Evolutionary conservation across 352 stramenopile species (phyloP).

Genomic region (Phytophthora parvispora): DNA sequence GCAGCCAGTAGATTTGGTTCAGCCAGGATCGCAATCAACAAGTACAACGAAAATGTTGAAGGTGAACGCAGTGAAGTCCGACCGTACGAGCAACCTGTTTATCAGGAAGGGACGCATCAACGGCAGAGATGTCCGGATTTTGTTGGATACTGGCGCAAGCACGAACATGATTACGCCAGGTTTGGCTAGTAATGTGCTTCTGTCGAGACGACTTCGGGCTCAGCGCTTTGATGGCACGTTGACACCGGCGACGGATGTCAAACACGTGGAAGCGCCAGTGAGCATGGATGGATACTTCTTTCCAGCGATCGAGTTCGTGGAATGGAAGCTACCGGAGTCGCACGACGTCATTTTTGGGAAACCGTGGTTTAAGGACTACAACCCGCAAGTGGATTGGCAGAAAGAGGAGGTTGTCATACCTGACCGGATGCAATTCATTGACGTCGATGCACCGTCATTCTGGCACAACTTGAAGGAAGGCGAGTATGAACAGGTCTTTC

Average conservation of each 20-base stretch:
- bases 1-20: not conserved
- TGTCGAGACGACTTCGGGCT: not conserved
- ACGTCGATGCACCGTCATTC: conserved; percentile 15
- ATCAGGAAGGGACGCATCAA: conserved; percentile 2
- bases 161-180: conserved; percentile 15
- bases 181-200: not conserved
- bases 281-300: conserved; percentile 18
- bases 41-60: not conserved
- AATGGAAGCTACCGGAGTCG: conserved; percentile 13
- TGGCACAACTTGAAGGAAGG: not conserved
- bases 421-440: not conserved
- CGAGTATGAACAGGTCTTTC: conserved; percentile 10
- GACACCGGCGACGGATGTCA: conserved; percentile 8
- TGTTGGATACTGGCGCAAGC: conserved; percentile 14
- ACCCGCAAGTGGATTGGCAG: conserved; percentile 14
- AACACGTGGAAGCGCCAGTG: conserved; percentile 11
- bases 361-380: conserved; percentile 19
- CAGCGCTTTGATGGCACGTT: conserved; percentile 9
- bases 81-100: conserved; percentile 2
- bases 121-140: conserved; percentile 7
- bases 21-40: not conserved
- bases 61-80: not conserved
- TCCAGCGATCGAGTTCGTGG: conserved; percentile 12
- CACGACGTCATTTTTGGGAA: conserved; percentile 27
- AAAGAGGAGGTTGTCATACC: conserved; percentile 9